Base-by-base conservation (phyloP, 1,284 basidiomycete species). In the Afroboletus lepidellus region DNA sequence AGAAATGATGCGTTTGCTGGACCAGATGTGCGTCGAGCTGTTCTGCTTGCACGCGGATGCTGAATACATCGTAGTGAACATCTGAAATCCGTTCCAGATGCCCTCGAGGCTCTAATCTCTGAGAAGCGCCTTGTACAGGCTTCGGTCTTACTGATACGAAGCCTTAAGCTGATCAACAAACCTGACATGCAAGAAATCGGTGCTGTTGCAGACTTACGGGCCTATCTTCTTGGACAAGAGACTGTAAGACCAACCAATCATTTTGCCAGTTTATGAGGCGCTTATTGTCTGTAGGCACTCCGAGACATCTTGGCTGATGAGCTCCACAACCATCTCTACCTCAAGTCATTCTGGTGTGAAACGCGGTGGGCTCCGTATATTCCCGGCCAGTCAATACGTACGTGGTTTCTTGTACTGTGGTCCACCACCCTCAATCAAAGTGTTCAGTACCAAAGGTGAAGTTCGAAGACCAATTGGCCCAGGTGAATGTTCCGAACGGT, bases 301-400 rank as follows among this genome's bases (percentile, higher is more conserved):
- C 80, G 90, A 47, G 95, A 99, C 58, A 97, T 99, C 52, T 73
- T 99, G 48, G 78, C 97, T 16, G 97, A 99, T 60, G 97, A 99
- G 67, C 77, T 99, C 23, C 95, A 99, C 68, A 94, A 87, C 62
- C 97, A 99, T 70, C 74, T 99, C n/a, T 99, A 98, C 70, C 81
- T 99, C 53, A 98, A 97, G 67, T 93, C 90, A 8, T 95, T 94
- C 69, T 98, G 94, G 84, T 96, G 91, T 67, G 96, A 99, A 60
- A 82, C 84, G 9, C 83, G 96, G 41, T 99, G 97, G 97, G 78
- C 83, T 24, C 73, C 88, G 0, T 98, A 98, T 69, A 74, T 77
- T 9, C 85, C 88, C 0, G 90, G 90, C 44, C 95, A 98, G 69
- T 80, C 84, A 49, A 69, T 72, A 9, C 78, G 94, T 94, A 63